Evolutionary conservation across 148 eudicot genomes (phyloP).

Genomic region (Spergularia bocconei): DNA sequence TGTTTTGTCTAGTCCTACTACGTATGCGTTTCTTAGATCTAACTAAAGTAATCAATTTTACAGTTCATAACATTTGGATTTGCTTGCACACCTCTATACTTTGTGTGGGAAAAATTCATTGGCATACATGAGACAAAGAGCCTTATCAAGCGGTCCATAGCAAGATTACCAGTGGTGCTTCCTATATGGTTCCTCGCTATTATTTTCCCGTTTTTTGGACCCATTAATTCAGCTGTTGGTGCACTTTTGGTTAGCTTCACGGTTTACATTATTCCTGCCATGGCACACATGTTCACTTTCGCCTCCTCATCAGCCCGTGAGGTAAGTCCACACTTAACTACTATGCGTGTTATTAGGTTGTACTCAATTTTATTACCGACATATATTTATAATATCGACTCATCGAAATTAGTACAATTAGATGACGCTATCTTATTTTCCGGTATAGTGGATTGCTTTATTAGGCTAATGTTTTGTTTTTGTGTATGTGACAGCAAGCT

Average conservation of each 20-base stretch:
- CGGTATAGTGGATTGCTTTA: too few species aligned
- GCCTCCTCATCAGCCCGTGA: conserved; percentile 56
- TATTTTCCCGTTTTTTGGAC: conserved; percentile 92
- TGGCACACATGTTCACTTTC: conserved; percentile 73
- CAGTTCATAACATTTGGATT: conserved; percentile 91
- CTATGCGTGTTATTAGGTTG: too few species aligned
- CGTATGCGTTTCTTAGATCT: background rate
- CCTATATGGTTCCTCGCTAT: conserved; percentile 84
- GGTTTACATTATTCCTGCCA: conserved; percentile 75
- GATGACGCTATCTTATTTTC: background rate
- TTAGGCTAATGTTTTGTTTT: background rate
- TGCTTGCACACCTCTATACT: conserved; percentile 81
- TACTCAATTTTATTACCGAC: background rate
- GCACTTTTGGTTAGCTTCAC: conserved; percentile 84
- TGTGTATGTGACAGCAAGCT: conserved; percentile 49
- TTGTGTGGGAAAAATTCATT: conserved; percentile 80
- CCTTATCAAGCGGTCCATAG: conserved; percentile 52
- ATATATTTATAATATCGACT: too few species aligned
- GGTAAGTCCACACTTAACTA: conserved; percentile 29
- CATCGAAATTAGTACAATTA: background rate
- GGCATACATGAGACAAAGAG: conserved; percentile 66
- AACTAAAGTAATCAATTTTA: background rate
- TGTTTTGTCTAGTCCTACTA: too few species aligned
- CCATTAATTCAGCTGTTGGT: conserved; percentile 80
- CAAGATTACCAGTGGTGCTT: conserved; percentile 73